A percentile compares a stretch with the other conserved stretches of the same genome.
These are phyloP conservation scores for Monosporozyma siamensis DNA, from an alignment of 805 yeast genomes.

Conservation along the genomic window DNA sequence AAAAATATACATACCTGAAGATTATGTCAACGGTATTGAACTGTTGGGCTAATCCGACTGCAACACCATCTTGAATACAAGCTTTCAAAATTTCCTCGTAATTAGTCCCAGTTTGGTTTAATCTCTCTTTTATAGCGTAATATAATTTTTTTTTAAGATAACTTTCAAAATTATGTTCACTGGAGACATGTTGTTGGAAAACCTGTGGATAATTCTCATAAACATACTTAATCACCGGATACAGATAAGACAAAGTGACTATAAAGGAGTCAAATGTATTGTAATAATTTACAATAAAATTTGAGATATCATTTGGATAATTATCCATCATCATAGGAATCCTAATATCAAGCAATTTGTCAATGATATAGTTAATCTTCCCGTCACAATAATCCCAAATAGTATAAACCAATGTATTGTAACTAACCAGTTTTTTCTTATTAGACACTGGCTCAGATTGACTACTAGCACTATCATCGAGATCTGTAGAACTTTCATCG, in stretches of 20 bases:
- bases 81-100: neutral
- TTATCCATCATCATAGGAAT: neutral
- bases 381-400: conserved; percentile 7
- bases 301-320: neutral
- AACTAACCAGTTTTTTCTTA: neutral
- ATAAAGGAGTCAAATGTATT: too few species aligned
- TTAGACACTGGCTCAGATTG: too few species aligned
- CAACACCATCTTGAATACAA: neutral
- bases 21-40: neutral
- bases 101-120: neutral
- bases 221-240: conserved; percentile 10
- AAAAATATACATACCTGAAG: neutral
- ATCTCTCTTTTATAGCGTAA: neutral
- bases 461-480: neutral
- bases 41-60: too few species aligned
- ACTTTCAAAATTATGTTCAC: conserved; percentile 5
- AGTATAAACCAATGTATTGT: neutral
- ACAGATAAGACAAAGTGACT: too few species aligned
- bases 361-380: neutral
- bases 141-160: conserved; percentile 2
- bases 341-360: neutral
- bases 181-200: conserved; percentile 4
- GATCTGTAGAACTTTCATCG: neutral
- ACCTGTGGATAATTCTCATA: conserved; percentile 8
- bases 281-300: too few species aligned